Evolutionary conservation across 2,329 filamentous ascomycete genomes (phyloP).

Genomic region (Colletotrichum musae): DNA sequence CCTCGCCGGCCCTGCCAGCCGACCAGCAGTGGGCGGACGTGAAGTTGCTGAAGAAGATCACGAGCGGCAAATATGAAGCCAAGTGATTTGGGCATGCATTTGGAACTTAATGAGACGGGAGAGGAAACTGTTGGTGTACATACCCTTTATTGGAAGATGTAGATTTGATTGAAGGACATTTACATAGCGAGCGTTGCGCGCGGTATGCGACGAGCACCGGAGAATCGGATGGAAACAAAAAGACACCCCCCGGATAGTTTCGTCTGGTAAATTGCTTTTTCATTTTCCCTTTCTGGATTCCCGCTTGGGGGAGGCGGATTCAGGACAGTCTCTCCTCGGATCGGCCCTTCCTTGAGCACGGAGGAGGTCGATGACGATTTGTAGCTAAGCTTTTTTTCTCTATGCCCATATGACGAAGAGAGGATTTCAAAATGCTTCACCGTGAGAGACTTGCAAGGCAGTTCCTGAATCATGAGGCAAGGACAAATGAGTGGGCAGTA

Average conservation of each 20-base stretch:
- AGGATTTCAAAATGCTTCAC: not conserved
- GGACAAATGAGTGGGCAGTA: too few relatives aligned
- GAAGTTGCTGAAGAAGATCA: slow-evolving; percentile 75
- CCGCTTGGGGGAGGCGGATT: not conserved
- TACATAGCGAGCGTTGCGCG: slow-evolving; percentile 37
- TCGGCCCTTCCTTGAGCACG: too few relatives aligned
- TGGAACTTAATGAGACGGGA: slow-evolving; percentile 9
- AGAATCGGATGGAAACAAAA: slow-evolving; percentile 12
- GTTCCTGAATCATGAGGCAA: too few relatives aligned
- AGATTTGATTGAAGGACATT: slow-evolving; percentile 38
- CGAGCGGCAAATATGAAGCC: slow-evolving; percentile 83
- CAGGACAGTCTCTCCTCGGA: too few relatives aligned
- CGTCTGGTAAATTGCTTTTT: slow-evolving; percentile 21
- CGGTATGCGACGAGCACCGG: slow-evolving; percentile 18
- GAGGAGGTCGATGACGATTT: too few relatives aligned
- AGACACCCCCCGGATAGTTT: slow-evolving; percentile 19
- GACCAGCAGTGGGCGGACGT: slow-evolving; percentile 75
- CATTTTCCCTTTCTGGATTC: slow-evolving; percentile 21
- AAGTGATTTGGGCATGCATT: slow-evolving; percentile 47
- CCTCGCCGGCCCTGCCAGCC: slow-evolving; percentile 41
- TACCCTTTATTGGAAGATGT: slow-evolving; percentile 27
- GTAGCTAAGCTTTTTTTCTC: slow-evolving; percentile 23
- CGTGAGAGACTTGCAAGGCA: too few relatives aligned
- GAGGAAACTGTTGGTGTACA: slow-evolving; percentile 30
- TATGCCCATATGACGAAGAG: slow-evolving; percentile 35